Conservation (phyloP, 306 rosid genomes). For the Adenanthera pavonina region DNA sequence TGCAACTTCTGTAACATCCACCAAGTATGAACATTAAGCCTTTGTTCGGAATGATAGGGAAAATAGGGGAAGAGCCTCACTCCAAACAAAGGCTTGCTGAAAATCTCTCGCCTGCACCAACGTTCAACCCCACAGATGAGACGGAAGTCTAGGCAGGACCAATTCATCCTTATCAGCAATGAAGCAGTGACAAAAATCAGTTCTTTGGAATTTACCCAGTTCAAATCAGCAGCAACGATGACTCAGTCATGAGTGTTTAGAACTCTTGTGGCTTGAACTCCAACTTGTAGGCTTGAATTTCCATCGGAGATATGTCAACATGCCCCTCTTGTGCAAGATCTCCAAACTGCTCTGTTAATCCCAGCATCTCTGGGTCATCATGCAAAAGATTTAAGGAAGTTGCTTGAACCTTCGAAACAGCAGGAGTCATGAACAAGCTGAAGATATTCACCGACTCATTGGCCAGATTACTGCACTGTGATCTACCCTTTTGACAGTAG, state of each 20-base stretch:
- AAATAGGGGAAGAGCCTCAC: too few species aligned
- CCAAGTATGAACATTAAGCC: not conserved
- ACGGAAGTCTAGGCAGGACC: slow-evolving; percentile 32
- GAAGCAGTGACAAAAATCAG: slow-evolving; percentile 25
- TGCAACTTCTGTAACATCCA: slow-evolving; percentile 31
- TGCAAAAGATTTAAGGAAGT: slow-evolving; percentile 87
- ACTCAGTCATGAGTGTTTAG: slow-evolving; percentile 26
- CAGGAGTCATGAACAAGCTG: slow-evolving; percentile 63
- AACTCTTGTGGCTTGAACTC: slow-evolving; percentile 60
- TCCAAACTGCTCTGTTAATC: slow-evolving; percentile 69
- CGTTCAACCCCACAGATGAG: slow-evolving; percentile 32
- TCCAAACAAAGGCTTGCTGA: not conserved
- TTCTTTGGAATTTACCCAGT: slow-evolving; percentile 23
- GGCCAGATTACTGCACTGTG: slow-evolving; percentile 69
- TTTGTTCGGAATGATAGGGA: too few species aligned
- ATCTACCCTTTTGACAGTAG: slow-evolving; percentile 77
- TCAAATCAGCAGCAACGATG: slow-evolving; percentile 37
- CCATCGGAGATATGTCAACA: slow-evolving; percentile 83
- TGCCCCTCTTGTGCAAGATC: slow-evolving; percentile 76
- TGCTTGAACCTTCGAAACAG: slow-evolving; percentile 61
- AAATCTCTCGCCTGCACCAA: slow-evolving; percentile 38
- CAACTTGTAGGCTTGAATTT: slow-evolving; percentile 87
- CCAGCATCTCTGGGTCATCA: slow-evolving; percentile 78
- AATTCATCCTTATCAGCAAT: slow-evolving; percentile 18
- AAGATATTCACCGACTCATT: slow-evolving; percentile 73